These are phyloP conservation scores for Botrytis aclada DNA, from an alignment of 2,329 filamentous ascomycete genomes.

Conservation along the genomic window DNA sequence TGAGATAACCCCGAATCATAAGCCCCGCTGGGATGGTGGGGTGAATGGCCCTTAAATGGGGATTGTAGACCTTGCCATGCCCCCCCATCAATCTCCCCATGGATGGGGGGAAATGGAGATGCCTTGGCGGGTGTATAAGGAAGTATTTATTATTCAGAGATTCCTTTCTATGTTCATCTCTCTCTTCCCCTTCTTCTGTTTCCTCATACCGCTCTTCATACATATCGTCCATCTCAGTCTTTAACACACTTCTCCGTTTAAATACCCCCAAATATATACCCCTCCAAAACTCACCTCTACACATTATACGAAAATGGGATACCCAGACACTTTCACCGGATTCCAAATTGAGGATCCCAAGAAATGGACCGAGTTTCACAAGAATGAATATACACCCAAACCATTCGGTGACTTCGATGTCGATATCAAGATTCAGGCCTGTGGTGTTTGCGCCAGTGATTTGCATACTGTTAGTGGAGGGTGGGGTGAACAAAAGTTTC, in stretches of 20 bases:
- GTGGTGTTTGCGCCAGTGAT: conserved; percentile 72
- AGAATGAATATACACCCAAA: conserved; percentile 69
- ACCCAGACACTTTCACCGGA: conserved; percentile 58
- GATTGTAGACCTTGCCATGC: not conserved
- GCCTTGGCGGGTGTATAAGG: not conserved
- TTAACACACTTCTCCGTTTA: not conserved
- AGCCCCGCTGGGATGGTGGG: not conserved
- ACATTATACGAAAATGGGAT: conserved; percentile 32
- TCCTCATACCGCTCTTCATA: not conserved
- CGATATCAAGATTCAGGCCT: conserved; percentile 81
- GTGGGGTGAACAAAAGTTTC: conserved; percentile 50
- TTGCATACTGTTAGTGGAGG: conserved; percentile 66
- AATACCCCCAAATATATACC: not conserved
- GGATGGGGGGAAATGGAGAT: not conserved
- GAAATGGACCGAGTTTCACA: conserved; percentile 37
- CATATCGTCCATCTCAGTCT: not conserved
- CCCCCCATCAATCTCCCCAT: not conserved
- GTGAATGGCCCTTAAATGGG: not conserved
- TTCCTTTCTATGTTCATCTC: not conserved
- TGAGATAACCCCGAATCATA: not conserved
- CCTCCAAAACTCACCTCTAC: not conserved
- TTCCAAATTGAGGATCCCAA: conserved; percentile 50
- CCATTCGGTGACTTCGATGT: conserved; percentile 84
- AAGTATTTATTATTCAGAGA: conserved; percentile 8
- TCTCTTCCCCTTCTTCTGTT: not conserved